Evolutionary conservation across 371 early-diverging fungal genomes (phyloP).

Genomic region (Apophysomyces trapeziformis): DNA sequence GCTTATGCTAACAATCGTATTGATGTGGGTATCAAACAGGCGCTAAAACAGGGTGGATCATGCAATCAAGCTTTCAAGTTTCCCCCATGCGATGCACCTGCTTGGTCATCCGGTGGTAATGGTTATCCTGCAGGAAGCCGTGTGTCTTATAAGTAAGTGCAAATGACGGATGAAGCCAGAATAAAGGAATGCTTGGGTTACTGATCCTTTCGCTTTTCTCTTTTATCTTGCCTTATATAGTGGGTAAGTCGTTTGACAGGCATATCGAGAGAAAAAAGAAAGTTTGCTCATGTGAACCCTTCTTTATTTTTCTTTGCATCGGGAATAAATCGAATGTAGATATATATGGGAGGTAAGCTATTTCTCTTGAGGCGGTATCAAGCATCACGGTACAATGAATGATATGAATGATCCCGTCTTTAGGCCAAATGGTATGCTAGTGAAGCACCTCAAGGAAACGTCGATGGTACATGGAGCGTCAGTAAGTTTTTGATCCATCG

Average conservation of each 20-base stretch:
- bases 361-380: background rate
- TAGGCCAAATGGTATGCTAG: constrained; percentile 48
- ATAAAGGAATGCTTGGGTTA: background rate
- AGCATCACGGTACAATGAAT: background rate
- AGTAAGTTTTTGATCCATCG: constrained; percentile 16
- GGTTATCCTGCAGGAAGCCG: constrained; percentile 45
- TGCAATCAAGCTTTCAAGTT: constrained; percentile 30
- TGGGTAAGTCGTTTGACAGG: constrained; percentile 28
- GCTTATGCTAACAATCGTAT: constrained; percentile 41
- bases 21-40: constrained; percentile 31
- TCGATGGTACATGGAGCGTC: constrained; percentile 35
- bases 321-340: constrained; percentile 11
- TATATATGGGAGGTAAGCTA: constrained; percentile 47
- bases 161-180: background rate
- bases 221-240: constrained; percentile 9
- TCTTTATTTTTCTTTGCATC: background rate
- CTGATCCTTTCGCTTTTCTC: too few species aligned
- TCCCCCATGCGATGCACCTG: constrained; percentile 43
- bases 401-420: background rate
- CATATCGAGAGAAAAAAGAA: background rate
- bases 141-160: constrained; percentile 55
- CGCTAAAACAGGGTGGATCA: constrained; percentile 22
- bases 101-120: constrained; percentile 30
- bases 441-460: constrained; percentile 23
- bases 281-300: too few species aligned